Conservation (phyloP, 2,329 filamentous ascomycete genomes). For the Ophiosphaerella korrae region DNA sequence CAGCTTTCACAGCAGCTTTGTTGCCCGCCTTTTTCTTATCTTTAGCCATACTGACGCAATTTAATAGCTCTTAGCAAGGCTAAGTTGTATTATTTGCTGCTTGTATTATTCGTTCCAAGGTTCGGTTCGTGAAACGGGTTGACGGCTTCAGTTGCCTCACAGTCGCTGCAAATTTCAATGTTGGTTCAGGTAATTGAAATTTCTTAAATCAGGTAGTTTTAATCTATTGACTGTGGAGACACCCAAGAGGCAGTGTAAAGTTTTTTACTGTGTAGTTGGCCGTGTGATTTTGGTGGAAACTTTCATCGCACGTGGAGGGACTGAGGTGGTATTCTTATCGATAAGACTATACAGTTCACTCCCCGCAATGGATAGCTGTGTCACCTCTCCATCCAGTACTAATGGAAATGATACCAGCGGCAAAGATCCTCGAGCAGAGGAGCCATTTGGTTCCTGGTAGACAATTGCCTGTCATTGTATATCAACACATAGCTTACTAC, state of each 20-base stretch:
- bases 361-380: conserved; percentile 5
- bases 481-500: conserved; percentile 4
- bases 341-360: conserved; percentile 22
- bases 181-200: too few species aligned
- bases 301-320: neutral
- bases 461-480: neutral
- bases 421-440: conserved; percentile 54
- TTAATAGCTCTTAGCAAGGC: neutral
- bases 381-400: conserved; percentile 5
- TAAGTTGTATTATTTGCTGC: too few species aligned
- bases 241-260: too few species aligned
- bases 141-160: conserved; percentile 16
- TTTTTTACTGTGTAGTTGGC: too few species aligned
- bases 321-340: conserved; percentile 19
- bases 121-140: neutral
- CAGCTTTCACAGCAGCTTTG: conserved; percentile 58
- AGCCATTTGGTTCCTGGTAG: conserved; percentile 53
- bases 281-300: too few species aligned
- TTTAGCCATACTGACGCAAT: conserved; percentile 52
- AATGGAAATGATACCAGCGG: conserved; percentile 47
- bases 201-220: too few species aligned
- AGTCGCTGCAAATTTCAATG: conserved; percentile 24
- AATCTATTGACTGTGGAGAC: too few species aligned
- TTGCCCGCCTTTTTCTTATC: conserved; percentile 56
- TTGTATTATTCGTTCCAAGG: too few species aligned